These are phyloP conservation scores for Chlamydomonas sphaeroides DNA, from an alignment of 139 green algal genomes.

Conservation along the genomic window DNA sequence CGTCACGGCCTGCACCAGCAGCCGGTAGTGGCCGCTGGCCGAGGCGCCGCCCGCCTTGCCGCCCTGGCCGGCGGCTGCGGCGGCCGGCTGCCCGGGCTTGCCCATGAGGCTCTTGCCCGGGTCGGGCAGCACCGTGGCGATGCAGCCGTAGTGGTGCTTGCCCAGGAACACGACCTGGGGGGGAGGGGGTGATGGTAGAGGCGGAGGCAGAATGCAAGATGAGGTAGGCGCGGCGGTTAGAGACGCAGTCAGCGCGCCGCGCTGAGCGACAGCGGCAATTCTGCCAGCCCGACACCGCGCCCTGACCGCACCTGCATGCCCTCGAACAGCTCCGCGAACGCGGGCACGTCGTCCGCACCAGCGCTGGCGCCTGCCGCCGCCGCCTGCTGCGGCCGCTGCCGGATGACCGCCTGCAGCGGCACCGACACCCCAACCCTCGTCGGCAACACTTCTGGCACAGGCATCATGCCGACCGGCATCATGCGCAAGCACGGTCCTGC, in stretches of 20 bases:
- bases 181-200: no score
- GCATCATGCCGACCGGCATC: neutral
- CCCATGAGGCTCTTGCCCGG: constrained; percentile 47
- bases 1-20: constrained; percentile 15
- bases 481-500: no score
- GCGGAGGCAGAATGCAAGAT: no score
- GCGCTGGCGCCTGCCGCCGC: neutral
- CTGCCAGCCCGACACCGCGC: no score
- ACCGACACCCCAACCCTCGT: constrained; percentile 65
- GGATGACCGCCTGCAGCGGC: constrained; percentile 64
- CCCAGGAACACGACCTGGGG: constrained; percentile 73
- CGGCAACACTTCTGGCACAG: neutral
- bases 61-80: neutral
- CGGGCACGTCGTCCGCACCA: neutral
- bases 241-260: no score
- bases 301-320: constrained; percentile 23
- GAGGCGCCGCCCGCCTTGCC: neutral
- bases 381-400: constrained; percentile 31
- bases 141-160: constrained; percentile 80
- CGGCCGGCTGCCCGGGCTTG: constrained; percentile 24
- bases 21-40: constrained; percentile 17
- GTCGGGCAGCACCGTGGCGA: constrained; percentile 74
- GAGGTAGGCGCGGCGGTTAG: no score
- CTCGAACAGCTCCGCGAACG: neutral
- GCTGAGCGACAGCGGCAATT: no score